A percentile compares a stretch with the other conserved stretches of the same genome.
phyloP scores from a whole-genome alignment of 2,329 filamentous ascomycete species.

The Epichloe coenophiala region DNA sequence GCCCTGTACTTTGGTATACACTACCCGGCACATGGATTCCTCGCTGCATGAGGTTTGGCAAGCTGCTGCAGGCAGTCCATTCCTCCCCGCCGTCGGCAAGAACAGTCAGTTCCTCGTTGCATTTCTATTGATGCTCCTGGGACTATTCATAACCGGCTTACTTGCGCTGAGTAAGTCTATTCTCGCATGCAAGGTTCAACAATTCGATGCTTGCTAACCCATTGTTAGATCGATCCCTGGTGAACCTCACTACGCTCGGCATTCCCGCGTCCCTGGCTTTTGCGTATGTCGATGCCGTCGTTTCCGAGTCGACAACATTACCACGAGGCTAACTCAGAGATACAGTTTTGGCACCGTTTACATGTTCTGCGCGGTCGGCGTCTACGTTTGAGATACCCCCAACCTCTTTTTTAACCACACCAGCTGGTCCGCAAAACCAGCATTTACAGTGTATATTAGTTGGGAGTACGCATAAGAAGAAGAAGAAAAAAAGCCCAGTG shows the following conservation, averaged over 20 bases:
- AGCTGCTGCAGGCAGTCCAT: slow-evolving; percentile 77
- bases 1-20: neutral
- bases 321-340: slow-evolving; percentile 9
- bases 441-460: slow-evolving; percentile 24
- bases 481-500: slow-evolving; percentile 16
- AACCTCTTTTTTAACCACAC: slow-evolving; percentile 5
- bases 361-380: slow-evolving; percentile 97
- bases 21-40: slow-evolving; percentile 50
- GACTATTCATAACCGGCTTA: slow-evolving; percentile 58
- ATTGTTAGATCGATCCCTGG: slow-evolving; percentile 59
- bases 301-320: neutral
- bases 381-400: slow-evolving; percentile 72
- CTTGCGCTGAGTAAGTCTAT: slow-evolving; percentile 87
- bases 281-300: slow-evolving; percentile 49
- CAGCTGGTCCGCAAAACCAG: slow-evolving; percentile 5
- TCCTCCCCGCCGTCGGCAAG: slow-evolving; percentile 68
- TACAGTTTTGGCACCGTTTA: slow-evolving; percentile 82
- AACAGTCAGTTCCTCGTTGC: slow-evolving; percentile 71
- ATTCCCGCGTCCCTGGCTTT: slow-evolving; percentile 78
- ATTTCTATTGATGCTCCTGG: slow-evolving; percentile 59
- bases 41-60: slow-evolving; percentile 87
- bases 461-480: slow-evolving; percentile 12
- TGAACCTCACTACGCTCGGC: slow-evolving; percentile 65
- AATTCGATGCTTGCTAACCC: neutral
- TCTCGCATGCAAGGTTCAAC: neutral